A percentile compares a stretch with the other conserved stretches of the same genome.
Evolutionary conservation across 148 eudicot genomes (phyloP).

Genomic region (Silene latifolia): DNA sequence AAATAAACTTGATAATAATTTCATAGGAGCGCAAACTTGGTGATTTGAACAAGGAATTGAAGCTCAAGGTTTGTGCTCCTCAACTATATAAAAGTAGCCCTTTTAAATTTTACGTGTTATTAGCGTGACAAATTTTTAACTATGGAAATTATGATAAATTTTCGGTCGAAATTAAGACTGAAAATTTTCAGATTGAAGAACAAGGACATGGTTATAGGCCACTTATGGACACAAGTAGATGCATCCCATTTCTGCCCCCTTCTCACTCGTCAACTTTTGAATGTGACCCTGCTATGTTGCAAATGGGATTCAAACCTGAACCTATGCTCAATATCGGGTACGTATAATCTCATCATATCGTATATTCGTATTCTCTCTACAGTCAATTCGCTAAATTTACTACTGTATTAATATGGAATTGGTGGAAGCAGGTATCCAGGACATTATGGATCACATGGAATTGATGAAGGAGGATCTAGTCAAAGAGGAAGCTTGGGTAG

Average conservation of each 20-base stretch:
- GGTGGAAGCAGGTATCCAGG: conserved; percentile 1
- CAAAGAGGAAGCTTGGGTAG: conserved; percentile 1
- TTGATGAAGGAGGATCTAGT: conserved; percentile 2
- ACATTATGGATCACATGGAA: conserved; percentile 7
- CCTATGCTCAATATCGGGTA: conserved; percentile 1
- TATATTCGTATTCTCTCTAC: background rate
- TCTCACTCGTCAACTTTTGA: conserved; percentile 1
- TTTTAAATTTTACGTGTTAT: too few relatives aligned
- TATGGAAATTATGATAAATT: too few relatives aligned
- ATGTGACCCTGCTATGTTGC: conserved; percentile 2
- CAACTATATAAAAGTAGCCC: background rate
- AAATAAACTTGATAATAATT: too few relatives aligned
- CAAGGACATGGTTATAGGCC: conserved; percentile 15
- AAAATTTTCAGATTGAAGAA: conserved; percentile 2
- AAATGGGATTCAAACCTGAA: conserved; percentile 7
- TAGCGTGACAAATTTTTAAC: too few relatives aligned
- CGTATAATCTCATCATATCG: background rate
- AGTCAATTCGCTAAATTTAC: too few relatives aligned
- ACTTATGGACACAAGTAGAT: conserved; percentile 11
- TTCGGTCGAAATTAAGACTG: background rate
- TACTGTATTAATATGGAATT: background rate
- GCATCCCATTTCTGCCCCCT: conserved; percentile 8
- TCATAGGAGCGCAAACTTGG: conserved; percentile 88
- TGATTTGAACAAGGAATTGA: conserved; percentile 83
- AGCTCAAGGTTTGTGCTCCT: conserved; percentile 56